Conservation (phyloP, 805 yeast species). For the Yamadazyma insecticola region DNA sequence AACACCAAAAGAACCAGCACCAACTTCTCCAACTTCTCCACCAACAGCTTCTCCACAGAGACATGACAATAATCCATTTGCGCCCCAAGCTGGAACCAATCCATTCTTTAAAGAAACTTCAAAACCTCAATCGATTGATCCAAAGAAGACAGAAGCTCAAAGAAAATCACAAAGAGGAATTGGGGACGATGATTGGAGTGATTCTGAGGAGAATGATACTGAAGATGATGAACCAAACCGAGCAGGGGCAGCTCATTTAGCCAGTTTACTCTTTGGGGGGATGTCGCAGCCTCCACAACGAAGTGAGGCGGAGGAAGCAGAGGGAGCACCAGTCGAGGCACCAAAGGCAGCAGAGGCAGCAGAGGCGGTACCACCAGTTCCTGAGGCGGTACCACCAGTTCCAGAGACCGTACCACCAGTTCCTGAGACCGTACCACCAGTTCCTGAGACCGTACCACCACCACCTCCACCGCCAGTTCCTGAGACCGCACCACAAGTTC, state of each 20-base stretch:
- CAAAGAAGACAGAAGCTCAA: slow-evolving; percentile 61
- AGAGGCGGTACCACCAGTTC: slow-evolving; percentile 11
- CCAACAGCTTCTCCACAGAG: slow-evolving; percentile 10
- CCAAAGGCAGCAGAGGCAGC: slow-evolving; percentile 8
- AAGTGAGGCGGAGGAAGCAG: slow-evolving; percentile 10
- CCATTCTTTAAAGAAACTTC: slow-evolving; percentile 56
- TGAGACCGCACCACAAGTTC: neutral
- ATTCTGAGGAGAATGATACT: slow-evolving; percentile 30
- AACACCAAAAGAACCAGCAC: slow-evolving; percentile 6
- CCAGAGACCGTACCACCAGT: slow-evolving; percentile 3
- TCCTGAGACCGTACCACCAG: slow-evolving; percentile 2
- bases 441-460: too few species aligned
- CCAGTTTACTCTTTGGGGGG: slow-evolving; percentile 50
- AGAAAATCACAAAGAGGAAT: slow-evolving; percentile 66
- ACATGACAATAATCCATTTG: slow-evolving; percentile 48
- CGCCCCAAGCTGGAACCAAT: slow-evolving; percentile 23
- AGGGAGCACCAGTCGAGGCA: slow-evolving; percentile 10
- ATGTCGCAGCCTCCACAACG: slow-evolving; percentile 36
- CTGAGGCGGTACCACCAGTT: slow-evolving; percentile 6
- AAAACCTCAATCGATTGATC: slow-evolving; percentile 36
- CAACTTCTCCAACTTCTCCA: slow-evolving; percentile 7
- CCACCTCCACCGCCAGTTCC: slow-evolving; percentile 10
- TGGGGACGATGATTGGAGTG: slow-evolving; percentile 43
- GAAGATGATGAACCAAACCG: slow-evolving; percentile 47
- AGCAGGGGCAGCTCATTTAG: slow-evolving; percentile 54